Base-by-base conservation (phyloP, 2,329 filamentous ascomycete genomes). In the Hypoxylon sp. region DNA sequence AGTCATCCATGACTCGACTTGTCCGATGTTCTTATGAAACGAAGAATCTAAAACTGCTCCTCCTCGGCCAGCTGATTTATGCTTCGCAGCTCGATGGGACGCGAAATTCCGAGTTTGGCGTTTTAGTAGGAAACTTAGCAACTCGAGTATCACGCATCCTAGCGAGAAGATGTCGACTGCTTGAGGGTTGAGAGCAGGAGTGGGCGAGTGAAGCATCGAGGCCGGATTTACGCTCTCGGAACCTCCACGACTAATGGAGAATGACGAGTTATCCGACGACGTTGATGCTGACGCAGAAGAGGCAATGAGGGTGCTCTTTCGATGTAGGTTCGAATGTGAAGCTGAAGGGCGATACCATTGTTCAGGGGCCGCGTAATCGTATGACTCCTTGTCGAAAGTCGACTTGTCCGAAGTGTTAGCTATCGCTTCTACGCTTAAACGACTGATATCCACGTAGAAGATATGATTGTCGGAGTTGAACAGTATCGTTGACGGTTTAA, bases 321-420 rank as follows among this genome's bases (percentile, higher is more conserved):
- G 73, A 45, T 75, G 64, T 19, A 62, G 16, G 23, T 60, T 66
- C 8, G 78, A 73, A 11, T 77, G 77, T 34, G 74, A 77, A 41
- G 73, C 73, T 21, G 78, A 78, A 65, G 80, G 80, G 39, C 79
- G 82, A 74, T 80, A 82, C 81, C 86, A 86, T 59, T 87, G 83
- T 73, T 94, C 91, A 0, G 91, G 91, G 0, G 91, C 89, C 0
- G 87, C 87, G 73, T 93, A 93, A 72, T 92, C 88, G 77, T 93
- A 93, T 7, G 82, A 82, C 74, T 93, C 91, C 66, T 88, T 88
- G 70, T 91, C 88, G 67, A 90, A 88, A 2, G 79, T 81, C 2
- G 74, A 75, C 69, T 79, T 80, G 62, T 83, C 82, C n/a, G 78
- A 75, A 7, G 75, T 75, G 79, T 72, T 80, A 66, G 72, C 82